Conservation (phyloP, 257 asterid genomes). For the Rehmannia glutinosa region DNA sequence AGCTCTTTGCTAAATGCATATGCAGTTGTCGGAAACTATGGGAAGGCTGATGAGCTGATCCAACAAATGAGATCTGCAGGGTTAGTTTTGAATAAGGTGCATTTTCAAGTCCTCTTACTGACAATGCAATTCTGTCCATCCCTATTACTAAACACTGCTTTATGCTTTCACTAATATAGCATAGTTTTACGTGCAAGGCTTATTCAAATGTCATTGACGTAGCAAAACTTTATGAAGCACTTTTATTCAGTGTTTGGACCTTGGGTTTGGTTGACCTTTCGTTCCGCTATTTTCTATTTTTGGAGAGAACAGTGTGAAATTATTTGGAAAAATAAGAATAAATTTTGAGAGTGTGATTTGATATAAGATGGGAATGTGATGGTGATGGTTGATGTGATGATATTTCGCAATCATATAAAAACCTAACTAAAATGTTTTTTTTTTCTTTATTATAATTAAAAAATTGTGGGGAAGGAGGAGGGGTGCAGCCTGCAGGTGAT, state of each 20-base stretch:
- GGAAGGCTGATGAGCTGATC: conserved; percentile 68
- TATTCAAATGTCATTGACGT: background rate
- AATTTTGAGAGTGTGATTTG: no score
- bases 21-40: conserved; percentile 63
- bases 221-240: no score
- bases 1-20: conserved; percentile 96
- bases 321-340: no score
- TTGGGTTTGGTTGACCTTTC: background rate
- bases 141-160: background rate
- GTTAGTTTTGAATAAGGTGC: conserved; percentile 68
- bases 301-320: no score
- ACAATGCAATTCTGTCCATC: background rate
- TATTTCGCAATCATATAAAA: no score
- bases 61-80: conserved; percentile 81
- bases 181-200: conserved; percentile 1
- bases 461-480: no score
- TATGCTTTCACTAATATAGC: background rate
- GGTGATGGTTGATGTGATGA: no score
- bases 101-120: conserved; percentile 11
- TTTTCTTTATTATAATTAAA: no score
- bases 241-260: background rate
- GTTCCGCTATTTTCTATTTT: no score
- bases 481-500: no score
- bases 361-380: no score
- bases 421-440: no score